A percentile compares a stretch with the other conserved stretches of the same genome.
phyloP scores from a whole-genome alignment of 352 stramenopile species.

The Halophytophthora batemanensis region DNA sequence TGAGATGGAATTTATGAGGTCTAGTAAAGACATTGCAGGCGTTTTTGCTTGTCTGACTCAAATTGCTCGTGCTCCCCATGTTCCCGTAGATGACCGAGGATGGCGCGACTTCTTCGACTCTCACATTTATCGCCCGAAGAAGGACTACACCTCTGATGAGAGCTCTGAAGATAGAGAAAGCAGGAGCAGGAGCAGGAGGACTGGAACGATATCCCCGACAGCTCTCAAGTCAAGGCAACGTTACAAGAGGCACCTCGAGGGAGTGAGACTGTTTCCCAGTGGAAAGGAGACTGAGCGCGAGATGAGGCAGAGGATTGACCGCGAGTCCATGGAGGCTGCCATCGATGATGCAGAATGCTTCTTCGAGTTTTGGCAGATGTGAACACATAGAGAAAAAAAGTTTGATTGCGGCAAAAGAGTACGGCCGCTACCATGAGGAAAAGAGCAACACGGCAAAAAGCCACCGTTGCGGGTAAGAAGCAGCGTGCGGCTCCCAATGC shows the following conservation, averaged over 20 bases:
- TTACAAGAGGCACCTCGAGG: neutral
- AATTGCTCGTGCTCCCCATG: slow-evolving; percentile 12
- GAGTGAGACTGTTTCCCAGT: slow-evolving; percentile 15
- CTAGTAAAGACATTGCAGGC: neutral
- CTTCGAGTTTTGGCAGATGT: slow-evolving; percentile 39
- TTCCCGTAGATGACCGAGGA: slow-evolving; percentile 32
- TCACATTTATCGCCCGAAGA: slow-evolving; percentile 34
- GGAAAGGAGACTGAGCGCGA: neutral
- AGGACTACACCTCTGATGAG: neutral
- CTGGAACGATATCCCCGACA: slow-evolving; percentile 5
- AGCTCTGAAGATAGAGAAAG: slow-evolving; percentile 9
- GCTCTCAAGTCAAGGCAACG: slow-evolving; percentile 6
- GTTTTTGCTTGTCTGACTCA: neutral
- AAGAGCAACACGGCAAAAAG: too few relatives aligned
- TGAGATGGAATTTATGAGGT: slow-evolving; percentile 7
- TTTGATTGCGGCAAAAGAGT: too few relatives aligned
- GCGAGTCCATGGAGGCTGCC: slow-evolving; percentile 26
- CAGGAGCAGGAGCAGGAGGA: too few relatives aligned
- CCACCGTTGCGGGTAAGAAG: too few relatives aligned
- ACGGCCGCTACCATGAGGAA: too few relatives aligned
- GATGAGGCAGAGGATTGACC: slow-evolving; percentile 27
- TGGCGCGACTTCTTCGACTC: slow-evolving; percentile 54
- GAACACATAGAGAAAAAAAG: too few relatives aligned
- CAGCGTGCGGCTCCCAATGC: too few relatives aligned
- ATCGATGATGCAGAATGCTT: slow-evolving; percentile 29